phyloP scores from a whole-genome alignment of 106 monocot genomes.

The Cymbidium sinense region DNA sequence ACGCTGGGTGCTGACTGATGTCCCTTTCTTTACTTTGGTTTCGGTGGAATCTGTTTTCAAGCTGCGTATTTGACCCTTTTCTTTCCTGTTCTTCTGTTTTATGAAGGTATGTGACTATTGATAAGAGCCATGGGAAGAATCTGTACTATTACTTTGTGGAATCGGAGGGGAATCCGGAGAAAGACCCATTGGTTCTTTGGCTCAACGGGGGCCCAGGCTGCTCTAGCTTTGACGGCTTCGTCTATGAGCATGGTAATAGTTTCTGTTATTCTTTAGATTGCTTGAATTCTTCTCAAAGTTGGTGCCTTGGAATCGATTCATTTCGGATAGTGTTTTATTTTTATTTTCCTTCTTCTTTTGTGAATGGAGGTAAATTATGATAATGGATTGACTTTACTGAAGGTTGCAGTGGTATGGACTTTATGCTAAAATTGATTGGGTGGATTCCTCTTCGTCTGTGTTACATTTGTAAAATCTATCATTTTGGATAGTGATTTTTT shows the following conservation, averaged over 20 bases:
- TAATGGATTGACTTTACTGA: background rate
- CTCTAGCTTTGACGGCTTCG: conserved; percentile 31
- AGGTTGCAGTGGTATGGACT: background rate
- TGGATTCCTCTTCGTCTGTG: background rate
- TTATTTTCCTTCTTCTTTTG: background rate
- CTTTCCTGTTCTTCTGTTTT: background rate
- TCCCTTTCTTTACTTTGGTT: background rate
- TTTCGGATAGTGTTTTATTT: background rate
- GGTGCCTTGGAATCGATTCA: background rate
- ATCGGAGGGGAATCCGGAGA: conserved; percentile 50
- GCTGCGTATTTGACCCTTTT: background rate
- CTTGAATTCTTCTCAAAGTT: background rate
- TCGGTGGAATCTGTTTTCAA: background rate
- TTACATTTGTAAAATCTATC: background rate
- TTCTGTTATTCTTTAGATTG: background rate
- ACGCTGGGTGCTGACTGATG: conserved; percentile 43
- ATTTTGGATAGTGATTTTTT: background rate
- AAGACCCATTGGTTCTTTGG: conserved; percentile 62
- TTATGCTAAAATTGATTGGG: background rate
- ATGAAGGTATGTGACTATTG: conserved; percentile 65
- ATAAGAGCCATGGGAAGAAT: conserved; percentile 54
- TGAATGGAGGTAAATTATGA: background rate
- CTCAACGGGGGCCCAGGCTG: conserved; percentile 61
- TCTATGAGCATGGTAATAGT: conserved; percentile 76
- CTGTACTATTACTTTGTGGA: conserved; percentile 71